A percentile compares a stretch with the other conserved stretches of the same genome.
phyloP scores from a whole-genome alignment of 345 rosid species.

The Populus ilicifolia region DNA sequence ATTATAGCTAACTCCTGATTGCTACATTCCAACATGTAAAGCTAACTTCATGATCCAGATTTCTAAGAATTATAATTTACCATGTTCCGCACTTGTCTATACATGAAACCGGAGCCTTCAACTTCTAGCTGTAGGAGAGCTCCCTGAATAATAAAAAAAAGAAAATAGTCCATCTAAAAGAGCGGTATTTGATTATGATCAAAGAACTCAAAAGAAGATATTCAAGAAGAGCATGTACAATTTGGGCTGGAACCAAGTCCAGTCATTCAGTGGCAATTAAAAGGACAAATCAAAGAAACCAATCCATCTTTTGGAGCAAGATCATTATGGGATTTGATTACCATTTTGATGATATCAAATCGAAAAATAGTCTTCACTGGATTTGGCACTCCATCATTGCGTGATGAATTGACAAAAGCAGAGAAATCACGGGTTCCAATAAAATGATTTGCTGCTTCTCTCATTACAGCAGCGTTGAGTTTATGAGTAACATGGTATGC shows the following conservation, averaged over 20 bases:
- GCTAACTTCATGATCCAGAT: background rate
- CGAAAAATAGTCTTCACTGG: slow-evolving; percentile 70
- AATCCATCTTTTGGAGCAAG: slow-evolving; percentile 7
- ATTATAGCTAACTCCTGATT: background rate
- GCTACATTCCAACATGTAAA: background rate
- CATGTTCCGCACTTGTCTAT: slow-evolving; percentile 93
- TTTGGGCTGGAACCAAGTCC: background rate
- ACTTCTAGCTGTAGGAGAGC: slow-evolving; percentile 76
- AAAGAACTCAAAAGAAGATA: background rate
- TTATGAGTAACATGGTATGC: slow-evolving; percentile 61
- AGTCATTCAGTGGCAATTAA: background rate
- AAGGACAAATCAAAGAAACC: background rate
- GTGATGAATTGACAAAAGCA: slow-evolving; percentile 80
- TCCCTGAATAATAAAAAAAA: slow-evolving; percentile 42
- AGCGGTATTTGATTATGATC: background rate
- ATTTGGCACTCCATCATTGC: slow-evolving; percentile 55
- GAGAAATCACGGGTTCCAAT: slow-evolving; percentile 75
- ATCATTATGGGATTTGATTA: slow-evolving; percentile 19
- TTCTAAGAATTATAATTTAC: slow-evolving; percentile 29
- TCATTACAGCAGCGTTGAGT: slow-evolving; percentile 55
- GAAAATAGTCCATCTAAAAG: background rate
- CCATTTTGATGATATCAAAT: slow-evolving; percentile 66
- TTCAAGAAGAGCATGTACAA: background rate
- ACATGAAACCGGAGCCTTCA: slow-evolving; percentile 87
- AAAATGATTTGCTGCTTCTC: slow-evolving; percentile 64